Percentiles rank a stretch among this genome's conserved stretches.
Conservation (phyloP, 2,329 filamentous ascomycete species). For the Orbilia oligospora region DNA sequence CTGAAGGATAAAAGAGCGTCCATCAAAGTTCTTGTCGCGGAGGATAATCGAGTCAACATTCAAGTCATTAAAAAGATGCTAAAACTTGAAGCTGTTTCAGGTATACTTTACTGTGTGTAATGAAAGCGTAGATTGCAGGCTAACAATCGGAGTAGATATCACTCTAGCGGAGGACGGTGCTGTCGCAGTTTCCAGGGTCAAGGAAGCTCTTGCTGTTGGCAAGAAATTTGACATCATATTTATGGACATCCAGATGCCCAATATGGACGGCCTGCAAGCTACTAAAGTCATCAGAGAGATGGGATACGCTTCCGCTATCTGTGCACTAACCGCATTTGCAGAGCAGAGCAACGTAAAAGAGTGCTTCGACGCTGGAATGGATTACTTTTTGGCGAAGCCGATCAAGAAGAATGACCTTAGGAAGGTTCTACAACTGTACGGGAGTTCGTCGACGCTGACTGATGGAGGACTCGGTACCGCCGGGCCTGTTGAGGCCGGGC, state of each 20-base stretch:
- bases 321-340: constrained; percentile 89
- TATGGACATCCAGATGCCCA: constrained; percentile 97
- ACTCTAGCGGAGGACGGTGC: constrained; percentile 88
- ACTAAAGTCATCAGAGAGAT: constrained; percentile 87
- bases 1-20: constrained; percentile 54
- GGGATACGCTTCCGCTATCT: constrained; percentile 89
- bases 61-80: constrained; percentile 76
- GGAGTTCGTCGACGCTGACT: constrained; percentile 47
- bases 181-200: constrained; percentile 88
- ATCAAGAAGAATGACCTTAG: constrained; percentile 63
- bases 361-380: constrained; percentile 90
- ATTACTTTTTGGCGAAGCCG: constrained; percentile 83
- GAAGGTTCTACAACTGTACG: constrained; percentile 62
- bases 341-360: constrained; percentile 91
- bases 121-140: background rate
- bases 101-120: background rate
- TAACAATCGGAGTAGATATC: constrained; percentile 72
- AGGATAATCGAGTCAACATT: constrained; percentile 79
- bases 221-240: constrained; percentile 88
- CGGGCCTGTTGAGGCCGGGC: constrained; percentile 5
- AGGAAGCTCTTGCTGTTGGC: constrained; percentile 81
- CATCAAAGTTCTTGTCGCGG: constrained; percentile 82
- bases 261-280: constrained; percentile 88
- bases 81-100: constrained; percentile 69
- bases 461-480: constrained; percentile 6